Evolutionary conservation across 495 filamentous ascomycete genomes (phyloP).

Genomic region (Viridothelium virens): DNA sequence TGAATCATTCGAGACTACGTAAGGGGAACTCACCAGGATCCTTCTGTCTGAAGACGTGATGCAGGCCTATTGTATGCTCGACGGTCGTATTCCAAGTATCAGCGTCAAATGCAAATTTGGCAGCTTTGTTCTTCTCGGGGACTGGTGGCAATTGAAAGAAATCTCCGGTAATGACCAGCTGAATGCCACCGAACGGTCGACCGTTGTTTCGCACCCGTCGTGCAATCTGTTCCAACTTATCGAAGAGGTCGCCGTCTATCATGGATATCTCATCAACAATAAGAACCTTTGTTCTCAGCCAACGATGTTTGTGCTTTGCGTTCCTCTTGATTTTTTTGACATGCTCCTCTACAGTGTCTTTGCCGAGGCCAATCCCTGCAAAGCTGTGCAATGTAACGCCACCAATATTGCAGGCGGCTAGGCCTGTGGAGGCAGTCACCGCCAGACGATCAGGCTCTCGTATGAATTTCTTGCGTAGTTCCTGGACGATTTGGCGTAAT

Average conservation of each 20-base stretch:
- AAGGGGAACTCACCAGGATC: constrained; percentile 57
- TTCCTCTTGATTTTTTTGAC: constrained; percentile 90
- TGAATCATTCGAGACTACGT: neutral
- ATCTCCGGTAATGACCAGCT: constrained; percentile 90
- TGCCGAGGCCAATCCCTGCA: constrained; percentile 88
- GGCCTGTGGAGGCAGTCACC: constrained; percentile 89
- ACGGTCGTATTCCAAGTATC: constrained; percentile 85
- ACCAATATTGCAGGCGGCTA: constrained; percentile 94
- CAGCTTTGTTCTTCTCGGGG: constrained; percentile 62
- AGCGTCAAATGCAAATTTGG: constrained; percentile 89
- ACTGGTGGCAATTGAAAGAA: constrained; percentile 97
- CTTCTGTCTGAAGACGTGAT: constrained; percentile 90
- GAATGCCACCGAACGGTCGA: constrained; percentile 88
- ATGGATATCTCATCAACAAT: constrained; percentile 96
- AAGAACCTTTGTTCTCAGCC: constrained; percentile 78
- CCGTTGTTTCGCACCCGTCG: constrained; percentile 75
- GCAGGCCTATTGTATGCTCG: constrained; percentile 90
- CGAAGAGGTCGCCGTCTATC: constrained; percentile 95
- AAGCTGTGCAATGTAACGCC: constrained; percentile 96
- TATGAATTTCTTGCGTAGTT: constrained; percentile 64
- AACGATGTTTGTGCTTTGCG: constrained; percentile 75
- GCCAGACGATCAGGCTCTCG: constrained; percentile 74
- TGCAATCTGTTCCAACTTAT: constrained; percentile 90
- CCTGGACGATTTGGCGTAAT: constrained; percentile 78
- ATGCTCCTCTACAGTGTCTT: constrained; percentile 72